Evolutionary conservation across 2,329 filamentous ascomycete species (phyloP), one percentile per base, ranked within the genome.

Genomic region (Pseudocercospora pini-densiflorae): DNA sequence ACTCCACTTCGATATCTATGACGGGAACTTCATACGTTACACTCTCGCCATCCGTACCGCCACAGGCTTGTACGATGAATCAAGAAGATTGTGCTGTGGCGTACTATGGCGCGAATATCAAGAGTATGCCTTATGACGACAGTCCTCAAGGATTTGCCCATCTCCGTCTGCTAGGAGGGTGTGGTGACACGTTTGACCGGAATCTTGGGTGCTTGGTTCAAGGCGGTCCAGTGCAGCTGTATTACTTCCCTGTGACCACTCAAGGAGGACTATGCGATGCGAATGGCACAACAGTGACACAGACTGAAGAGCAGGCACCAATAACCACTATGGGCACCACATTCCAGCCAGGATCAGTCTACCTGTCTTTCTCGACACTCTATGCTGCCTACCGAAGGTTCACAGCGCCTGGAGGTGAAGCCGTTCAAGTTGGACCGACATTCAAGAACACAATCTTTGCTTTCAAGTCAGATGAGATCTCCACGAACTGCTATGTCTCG

Each of bases 381-480:
- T 73, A 70, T 45, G 71, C 71, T 16, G 68, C 57, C 12, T 68
- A 61, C 27, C 68, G 71, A n/a, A 66, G 67, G 0, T 69, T 68
- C 53, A 59, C 31, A 2, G 45, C 51, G 8, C 40, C 47, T 10
- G 63, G 63, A 14, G 63, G 45, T 16, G 8, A 27, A 27, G 63
- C 58, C 2, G 54, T 59, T 8, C 59, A 62, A 19, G 62, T 72
- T 31, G 71, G 71, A 1, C 68, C 70, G 2, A 63, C 58, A 7
- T 73, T 71, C 40, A 63, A 47, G 16, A 64, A 73, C 29, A 61
- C 58, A 6, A 70, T 73, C 43, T 12, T 72, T 5, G 61, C 67
- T 0, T 29, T 72, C 23, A 63, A 67, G 2, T 72, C 69, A 1
- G 63, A 64, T 14, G 61, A 65, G 2, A 66, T 71, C 12, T 72